These are phyloP conservation scores for Byssoonygena ceratinophila DNA, from an alignment of 2,329 filamentous ascomycete genomes.

Conservation along the genomic window DNA sequence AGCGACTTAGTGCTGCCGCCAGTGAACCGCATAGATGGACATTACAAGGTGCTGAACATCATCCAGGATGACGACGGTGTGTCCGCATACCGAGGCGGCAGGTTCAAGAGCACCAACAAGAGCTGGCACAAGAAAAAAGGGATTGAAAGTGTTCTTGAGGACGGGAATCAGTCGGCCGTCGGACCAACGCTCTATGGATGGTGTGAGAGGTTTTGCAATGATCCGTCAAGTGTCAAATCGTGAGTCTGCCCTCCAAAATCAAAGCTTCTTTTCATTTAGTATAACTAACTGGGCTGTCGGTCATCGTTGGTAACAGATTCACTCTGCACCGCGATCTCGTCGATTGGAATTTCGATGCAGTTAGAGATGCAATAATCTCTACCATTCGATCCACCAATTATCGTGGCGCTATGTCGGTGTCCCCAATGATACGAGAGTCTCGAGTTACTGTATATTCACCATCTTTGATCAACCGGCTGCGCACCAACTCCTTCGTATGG, in stretches of 20 bases:
- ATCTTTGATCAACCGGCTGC: slow-evolving; percentile 30
- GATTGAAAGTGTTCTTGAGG: background rate
- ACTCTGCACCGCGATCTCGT: slow-evolving; percentile 23
- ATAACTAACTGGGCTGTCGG: no score
- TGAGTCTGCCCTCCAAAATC: background rate
- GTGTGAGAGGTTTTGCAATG: slow-evolving; percentile 30
- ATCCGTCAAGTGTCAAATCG: slow-evolving; percentile 21
- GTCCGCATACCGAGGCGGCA: slow-evolving; percentile 23
- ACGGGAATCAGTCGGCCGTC: background rate
- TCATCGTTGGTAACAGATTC: slow-evolving; percentile 28
- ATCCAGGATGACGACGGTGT: slow-evolving; percentile 20
- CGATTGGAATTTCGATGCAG: slow-evolving; percentile 18
- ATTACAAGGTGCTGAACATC: slow-evolving; percentile 16
- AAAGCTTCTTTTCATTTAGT: no score
- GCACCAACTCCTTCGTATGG: slow-evolving; percentile 28
- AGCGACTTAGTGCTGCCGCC: slow-evolving; percentile 18
- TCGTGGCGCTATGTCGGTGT: slow-evolving; percentile 25
- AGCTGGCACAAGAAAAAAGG: slow-evolving; percentile 7
- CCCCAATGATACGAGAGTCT: slow-evolving; percentile 19
- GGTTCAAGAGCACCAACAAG: slow-evolving; percentile 15
- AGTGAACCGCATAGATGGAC: slow-evolving; percentile 3
- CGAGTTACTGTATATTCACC: slow-evolving; percentile 31
- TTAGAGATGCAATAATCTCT: slow-evolving; percentile 25
- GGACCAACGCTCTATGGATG: slow-evolving; percentile 18
- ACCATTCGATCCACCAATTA: slow-evolving; percentile 33